Evolutionary conservation across 1,284 basidiomycete genomes (phyloP).

Genomic region (Cutaneotrichosporon daszewskae): DNA sequence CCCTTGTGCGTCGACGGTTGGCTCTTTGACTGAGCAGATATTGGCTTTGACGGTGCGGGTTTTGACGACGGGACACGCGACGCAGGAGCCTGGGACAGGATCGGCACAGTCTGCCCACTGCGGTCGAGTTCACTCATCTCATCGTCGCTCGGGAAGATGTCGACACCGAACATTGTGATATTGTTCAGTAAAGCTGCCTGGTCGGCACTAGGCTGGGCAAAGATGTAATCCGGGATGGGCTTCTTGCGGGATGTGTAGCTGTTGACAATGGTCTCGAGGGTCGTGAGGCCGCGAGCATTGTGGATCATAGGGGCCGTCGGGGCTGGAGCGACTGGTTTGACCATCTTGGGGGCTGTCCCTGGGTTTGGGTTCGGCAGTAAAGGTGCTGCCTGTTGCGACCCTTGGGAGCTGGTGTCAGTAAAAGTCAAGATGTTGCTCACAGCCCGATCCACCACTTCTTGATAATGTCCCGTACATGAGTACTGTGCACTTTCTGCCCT

Average conservation of each 20-base stretch:
- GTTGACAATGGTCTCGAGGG: not conserved
- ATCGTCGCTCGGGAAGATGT: constrained; percentile 10
- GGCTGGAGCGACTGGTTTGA: no score
- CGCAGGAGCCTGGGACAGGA: no score
- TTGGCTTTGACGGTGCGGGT: no score
- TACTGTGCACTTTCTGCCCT: constrained; percentile 5
- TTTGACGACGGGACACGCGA: no score
- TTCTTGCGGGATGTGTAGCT: constrained; percentile 12
- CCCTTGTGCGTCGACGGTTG: no score
- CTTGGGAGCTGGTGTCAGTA: not conserved
- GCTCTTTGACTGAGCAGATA: no score
- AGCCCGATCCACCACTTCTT: constrained; percentile 36
- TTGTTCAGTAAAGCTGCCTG: constrained; percentile 17
- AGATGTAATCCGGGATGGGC: constrained; percentile 30
- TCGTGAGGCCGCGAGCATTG: no score
- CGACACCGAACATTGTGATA: constrained; percentile 28
- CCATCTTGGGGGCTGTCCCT: no score
- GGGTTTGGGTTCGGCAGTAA: no score
- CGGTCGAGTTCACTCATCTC: no score
- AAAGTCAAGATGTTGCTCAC: constrained; percentile 7
- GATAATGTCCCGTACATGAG: constrained; percentile 20
- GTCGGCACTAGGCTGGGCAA: constrained; percentile 17
- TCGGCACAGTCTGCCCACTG: no score
- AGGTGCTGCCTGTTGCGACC: not conserved
- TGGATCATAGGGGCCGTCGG: no score